A percentile compares a stretch with the other conserved stretches of the same genome.
Evolutionary conservation across 1,139 yeast genomes (phyloP).

Genomic region (Yamadazyma oceani): DNA sequence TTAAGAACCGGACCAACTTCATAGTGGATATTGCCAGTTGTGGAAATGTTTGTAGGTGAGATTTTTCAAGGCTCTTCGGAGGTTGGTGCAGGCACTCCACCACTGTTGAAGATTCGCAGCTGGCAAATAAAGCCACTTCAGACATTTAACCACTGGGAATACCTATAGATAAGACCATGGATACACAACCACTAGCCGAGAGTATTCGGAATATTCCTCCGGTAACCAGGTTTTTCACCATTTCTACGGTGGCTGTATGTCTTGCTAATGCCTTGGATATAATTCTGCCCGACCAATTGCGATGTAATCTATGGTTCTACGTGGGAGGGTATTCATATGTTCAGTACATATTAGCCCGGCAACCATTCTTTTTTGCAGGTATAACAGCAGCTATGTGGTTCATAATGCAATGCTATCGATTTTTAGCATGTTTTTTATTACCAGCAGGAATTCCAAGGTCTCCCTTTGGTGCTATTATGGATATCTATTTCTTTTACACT

Average conservation of each 20-base stretch:
- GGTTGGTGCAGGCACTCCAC: no score
- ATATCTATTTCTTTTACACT: constrained; percentile 56
- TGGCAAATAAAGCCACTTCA: background rate
- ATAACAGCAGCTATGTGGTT: constrained; percentile 6
- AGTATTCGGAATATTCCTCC: constrained; percentile 42
- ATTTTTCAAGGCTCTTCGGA: no score
- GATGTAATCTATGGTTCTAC: constrained; percentile 5
- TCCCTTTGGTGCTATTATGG: constrained; percentile 49
- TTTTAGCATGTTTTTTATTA: constrained; percentile 50
- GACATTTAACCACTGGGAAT: no score
- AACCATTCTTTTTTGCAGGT: background rate
- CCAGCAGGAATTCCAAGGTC: constrained; percentile 37
- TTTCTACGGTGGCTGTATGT: constrained; percentile 34
- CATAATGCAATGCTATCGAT: constrained; percentile 38
- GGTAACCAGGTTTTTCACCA: constrained; percentile 47
- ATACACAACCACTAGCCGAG: constrained; percentile 23
- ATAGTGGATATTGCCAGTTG: constrained; percentile 19
- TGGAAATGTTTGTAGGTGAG: no score
- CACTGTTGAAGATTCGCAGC: background rate
- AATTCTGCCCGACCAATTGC: constrained; percentile 12
- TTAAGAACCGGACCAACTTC: constrained; percentile 66
- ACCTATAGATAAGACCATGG: no score
- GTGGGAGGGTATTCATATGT: background rate
- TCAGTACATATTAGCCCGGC: background rate
- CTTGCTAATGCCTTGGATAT: constrained; percentile 23